Percentiles rank a stretch among this genome's conserved stretches.
Evolutionary conservation across 208 protist genomes (phyloP).

Genomic region (Histomonas meleagridis): DNA sequence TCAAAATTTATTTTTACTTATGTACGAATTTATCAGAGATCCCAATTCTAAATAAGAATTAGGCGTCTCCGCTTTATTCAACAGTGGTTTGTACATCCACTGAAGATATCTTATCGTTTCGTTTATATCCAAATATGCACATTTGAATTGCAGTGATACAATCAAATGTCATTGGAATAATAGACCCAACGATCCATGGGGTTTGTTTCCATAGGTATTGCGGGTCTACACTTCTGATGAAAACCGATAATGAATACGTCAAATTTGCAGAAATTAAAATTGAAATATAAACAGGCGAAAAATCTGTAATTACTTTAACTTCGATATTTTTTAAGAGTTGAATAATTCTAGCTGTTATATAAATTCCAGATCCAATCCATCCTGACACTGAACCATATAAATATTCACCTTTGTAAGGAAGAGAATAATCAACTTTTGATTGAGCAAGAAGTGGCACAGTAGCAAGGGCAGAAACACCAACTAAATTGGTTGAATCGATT

Average conservation of each 20-base stretch:
- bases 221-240: background rate
- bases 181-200: background rate
- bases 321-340: slow-evolving; percentile 6
- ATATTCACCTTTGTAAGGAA: background rate
- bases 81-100: too few relatives aligned
- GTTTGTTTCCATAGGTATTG: slow-evolving; percentile 1
- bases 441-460: background rate
- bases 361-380: background rate
- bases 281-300: background rate
- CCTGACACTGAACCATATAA: background rate
- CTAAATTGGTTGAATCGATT: background rate
- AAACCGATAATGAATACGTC: slow-evolving; percentile 23
- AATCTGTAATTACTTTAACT: background rate
- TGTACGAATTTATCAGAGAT: too few relatives aligned
- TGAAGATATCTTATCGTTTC: too few relatives aligned
- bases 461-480: background rate
- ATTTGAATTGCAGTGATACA: background rate
- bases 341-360: background rate
- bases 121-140: background rate
- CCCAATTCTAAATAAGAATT: too few relatives aligned
- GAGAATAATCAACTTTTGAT: background rate
- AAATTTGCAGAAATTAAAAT: background rate
- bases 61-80: too few relatives aligned
- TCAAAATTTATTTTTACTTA: too few relatives aligned
- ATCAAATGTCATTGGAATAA: slow-evolving; percentile 28